Conservation (phyloP, 2,329 filamentous ascomycete species). For the Huntiella decipiens region DNA sequence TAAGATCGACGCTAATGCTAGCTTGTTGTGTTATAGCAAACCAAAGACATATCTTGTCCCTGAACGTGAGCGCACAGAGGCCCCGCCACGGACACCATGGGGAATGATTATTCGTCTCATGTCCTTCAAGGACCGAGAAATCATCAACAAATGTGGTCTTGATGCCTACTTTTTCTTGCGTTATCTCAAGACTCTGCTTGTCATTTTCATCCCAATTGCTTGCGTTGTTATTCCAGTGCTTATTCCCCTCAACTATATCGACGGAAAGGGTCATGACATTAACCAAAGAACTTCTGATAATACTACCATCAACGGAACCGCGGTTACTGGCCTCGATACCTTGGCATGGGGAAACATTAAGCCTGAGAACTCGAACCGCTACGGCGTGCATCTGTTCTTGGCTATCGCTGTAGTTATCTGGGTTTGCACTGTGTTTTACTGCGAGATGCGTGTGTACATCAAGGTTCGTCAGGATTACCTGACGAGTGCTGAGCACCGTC, state of each 20-base stretch:
- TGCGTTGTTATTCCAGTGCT: conserved; percentile 65
- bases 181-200: conserved; percentile 56
- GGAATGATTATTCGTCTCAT: conserved; percentile 40
- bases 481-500: conserved; percentile 82
- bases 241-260: conserved; percentile 64
- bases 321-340: conserved; percentile 50
- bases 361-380: conserved; percentile 42
- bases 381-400: conserved; percentile 70
- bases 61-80: conserved; percentile 62
- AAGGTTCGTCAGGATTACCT: conserved; percentile 87
- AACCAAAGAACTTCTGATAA: conserved; percentile 16
- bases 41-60: conserved; percentile 74
- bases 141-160: conserved; percentile 88
- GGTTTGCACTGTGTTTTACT: conserved; percentile 73
- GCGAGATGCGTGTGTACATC: conserved; percentile 72
- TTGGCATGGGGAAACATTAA: conserved; percentile 79
- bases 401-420: conserved; percentile 62
- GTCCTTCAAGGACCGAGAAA: conserved; percentile 52
- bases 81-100: conserved; percentile 41
- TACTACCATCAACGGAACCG: conserved; percentile 13
- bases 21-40: conserved; percentile 30
- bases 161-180: conserved; percentile 96
- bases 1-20: background rate
- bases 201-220: conserved; percentile 79
- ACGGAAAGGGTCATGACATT: conserved; percentile 43